Evolutionary conservation across 2,329 filamentous ascomycete species (phyloP).

Genomic region (Trichoderma lentiforme): DNA sequence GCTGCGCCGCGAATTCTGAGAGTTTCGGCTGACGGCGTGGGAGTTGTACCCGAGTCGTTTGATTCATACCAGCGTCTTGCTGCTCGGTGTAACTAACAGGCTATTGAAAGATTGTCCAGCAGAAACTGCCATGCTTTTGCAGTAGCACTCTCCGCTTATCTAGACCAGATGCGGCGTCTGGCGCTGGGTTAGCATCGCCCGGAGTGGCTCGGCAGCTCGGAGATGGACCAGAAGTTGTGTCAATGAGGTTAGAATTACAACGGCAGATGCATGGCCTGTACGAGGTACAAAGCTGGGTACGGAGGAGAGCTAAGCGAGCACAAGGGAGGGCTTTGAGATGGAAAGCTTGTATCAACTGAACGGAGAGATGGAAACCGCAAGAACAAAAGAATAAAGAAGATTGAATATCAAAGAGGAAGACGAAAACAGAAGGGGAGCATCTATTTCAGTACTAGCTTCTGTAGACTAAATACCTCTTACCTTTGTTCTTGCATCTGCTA

Average conservation of each 20-base stretch:
- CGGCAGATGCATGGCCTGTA: neutral
- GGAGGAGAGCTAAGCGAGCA: neutral
- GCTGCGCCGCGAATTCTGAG: neutral
- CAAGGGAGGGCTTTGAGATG: neutral
- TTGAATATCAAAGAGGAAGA: no score
- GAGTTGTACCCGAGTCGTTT: neutral
- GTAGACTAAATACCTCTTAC: no score
- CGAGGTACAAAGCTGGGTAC: neutral
- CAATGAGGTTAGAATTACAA: neutral
- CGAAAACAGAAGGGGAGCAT: no score
- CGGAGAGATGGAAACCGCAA: neutral
- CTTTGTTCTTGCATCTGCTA: no score
- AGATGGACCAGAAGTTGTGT: neutral
- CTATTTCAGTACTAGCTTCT: no score
- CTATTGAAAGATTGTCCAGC: neutral
- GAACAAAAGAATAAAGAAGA: neutral
- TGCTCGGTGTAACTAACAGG: neutral
- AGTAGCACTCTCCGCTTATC: neutral
- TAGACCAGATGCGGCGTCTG: neutral
- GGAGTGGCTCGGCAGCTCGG: conserved; percentile 1
- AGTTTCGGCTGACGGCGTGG: neutral
- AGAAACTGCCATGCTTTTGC: neutral
- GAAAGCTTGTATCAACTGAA: neutral
- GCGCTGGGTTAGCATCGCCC: neutral
- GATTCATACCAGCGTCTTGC: neutral